Percentiles rank a stretch among this genome's conserved stretches.
phyloP scores from a whole-genome alignment of 768 basidiomycete genomes.

The Dioszegia hungarica region DNA sequence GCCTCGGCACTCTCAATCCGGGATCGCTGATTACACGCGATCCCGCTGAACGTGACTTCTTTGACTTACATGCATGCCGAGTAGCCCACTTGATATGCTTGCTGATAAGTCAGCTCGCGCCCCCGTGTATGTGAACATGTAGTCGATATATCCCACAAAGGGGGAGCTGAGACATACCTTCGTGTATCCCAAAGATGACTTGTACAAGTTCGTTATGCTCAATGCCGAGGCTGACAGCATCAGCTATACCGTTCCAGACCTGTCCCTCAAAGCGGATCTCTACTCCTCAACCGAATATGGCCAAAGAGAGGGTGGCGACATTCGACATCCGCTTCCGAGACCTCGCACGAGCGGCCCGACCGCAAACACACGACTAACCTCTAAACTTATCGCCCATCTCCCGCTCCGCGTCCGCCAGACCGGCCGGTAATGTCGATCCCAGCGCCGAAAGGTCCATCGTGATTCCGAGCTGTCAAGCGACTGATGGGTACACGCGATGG shows the following conservation, averaged over 20 bases:
- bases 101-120: constrained; percentile 20
- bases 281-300: no score
- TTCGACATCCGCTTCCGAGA: no score
- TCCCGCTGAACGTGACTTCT: neutral
- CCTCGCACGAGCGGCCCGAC: neutral
- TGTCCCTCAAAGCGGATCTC: no score
- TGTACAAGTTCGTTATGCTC: constrained; percentile 44
- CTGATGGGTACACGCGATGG: no score
- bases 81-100: constrained; percentile 42
- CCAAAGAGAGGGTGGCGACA: neutral
- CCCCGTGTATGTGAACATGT: no score
- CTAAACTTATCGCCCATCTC: constrained; percentile 46
- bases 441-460: constrained; percentile 41
- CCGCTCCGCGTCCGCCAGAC: constrained; percentile 40
- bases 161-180: constrained; percentile 33
- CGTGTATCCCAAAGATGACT: constrained; percentile 31
- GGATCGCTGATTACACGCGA: no score
- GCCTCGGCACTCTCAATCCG: neutral
- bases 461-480: neutral
- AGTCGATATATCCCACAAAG: no score
- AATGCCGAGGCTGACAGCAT: constrained; percentile 29
- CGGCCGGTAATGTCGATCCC: constrained; percentile 32
- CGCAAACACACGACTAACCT: constrained; percentile 22
- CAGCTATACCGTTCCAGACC: neutral
- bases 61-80: constrained; percentile 35